A percentile compares a stretch with the other conserved stretches of the same genome.
Evolutionary conservation across 2,329 filamentous ascomycete genomes (phyloP).

Genomic region (Fusarium sublunatum): DNA sequence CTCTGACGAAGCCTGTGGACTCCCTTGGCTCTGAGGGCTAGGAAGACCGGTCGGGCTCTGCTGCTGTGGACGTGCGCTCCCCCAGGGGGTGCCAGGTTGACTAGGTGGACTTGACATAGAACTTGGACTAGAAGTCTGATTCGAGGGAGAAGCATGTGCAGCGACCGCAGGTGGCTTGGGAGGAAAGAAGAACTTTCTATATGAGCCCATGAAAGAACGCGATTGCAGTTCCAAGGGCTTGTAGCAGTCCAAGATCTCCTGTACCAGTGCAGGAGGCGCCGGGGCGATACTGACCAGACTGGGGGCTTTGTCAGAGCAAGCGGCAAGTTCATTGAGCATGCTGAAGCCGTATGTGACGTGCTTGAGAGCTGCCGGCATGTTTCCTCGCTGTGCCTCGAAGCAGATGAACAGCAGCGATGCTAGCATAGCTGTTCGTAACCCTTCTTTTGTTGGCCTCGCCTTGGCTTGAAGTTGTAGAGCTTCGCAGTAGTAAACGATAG

Average conservation of each 20-base stretch:
- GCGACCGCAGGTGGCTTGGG: constrained; percentile 26
- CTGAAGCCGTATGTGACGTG: constrained; percentile 56
- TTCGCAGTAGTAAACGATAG: constrained; percentile 55
- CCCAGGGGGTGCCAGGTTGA: constrained; percentile 47
- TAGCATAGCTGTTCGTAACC: constrained; percentile 53
- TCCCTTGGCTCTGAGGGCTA: constrained; percentile 51
- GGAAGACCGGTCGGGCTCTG: constrained; percentile 42
- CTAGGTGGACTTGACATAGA: constrained; percentile 39
- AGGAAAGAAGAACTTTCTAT: constrained; percentile 51
- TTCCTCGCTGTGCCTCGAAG: constrained; percentile 56
- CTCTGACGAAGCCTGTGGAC: constrained; percentile 42
- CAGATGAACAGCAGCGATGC: constrained; percentile 56
- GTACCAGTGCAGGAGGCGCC: constrained; percentile 52
- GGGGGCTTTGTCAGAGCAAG: constrained; percentile 52
- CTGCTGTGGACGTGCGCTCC: constrained; percentile 10
- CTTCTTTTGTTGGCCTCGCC: constrained; percentile 52
- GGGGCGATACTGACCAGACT: constrained; percentile 53
- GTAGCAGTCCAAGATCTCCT: constrained; percentile 55
- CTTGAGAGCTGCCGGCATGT: constrained; percentile 54
- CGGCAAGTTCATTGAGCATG: constrained; percentile 54
- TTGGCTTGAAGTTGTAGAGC: constrained; percentile 55
- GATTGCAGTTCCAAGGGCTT: constrained; percentile 55
- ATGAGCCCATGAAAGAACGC: constrained; percentile 54
- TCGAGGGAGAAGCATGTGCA: constrained; percentile 12
- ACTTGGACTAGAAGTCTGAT: constrained; percentile 18